phyloP scores from a whole-genome alignment of 176 grass and related monocot genomes.

The Carex littledalei region DNA sequence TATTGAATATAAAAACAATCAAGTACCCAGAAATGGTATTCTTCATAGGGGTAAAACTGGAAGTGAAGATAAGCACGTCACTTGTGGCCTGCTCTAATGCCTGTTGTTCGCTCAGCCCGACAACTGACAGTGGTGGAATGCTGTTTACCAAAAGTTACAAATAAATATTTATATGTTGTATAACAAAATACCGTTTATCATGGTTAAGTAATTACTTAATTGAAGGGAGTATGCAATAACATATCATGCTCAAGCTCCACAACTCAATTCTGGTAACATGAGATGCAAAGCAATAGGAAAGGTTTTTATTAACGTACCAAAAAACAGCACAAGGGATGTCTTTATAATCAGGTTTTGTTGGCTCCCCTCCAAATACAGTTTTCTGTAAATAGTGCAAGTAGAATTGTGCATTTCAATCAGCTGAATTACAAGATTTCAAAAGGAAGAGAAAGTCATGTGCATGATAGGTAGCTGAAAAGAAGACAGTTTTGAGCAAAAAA shows the following conservation, averaged over 20 bases:
- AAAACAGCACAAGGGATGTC: slow-evolving; percentile 95
- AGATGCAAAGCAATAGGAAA: neutral
- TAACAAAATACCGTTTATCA: slow-evolving; percentile 10
- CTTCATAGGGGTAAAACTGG: slow-evolving; percentile 90
- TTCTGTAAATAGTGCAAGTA: slow-evolving; percentile 45
- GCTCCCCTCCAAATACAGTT: slow-evolving; percentile 90
- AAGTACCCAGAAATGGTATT: slow-evolving; percentile 92
- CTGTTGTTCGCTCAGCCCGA: slow-evolving; percentile 79
- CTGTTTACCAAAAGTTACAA: slow-evolving; percentile 33
- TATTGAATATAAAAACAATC: neutral
- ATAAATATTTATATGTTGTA: neutral
- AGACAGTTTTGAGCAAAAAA: neutral
- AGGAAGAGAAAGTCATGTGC: neutral
- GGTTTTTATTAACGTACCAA: slow-evolving; percentile 37
- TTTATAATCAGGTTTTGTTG: slow-evolving; percentile 71
- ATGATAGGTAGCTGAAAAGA: slow-evolving; percentile 5
- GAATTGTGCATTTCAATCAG: slow-evolving; percentile 5
- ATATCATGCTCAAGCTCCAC: neutral
- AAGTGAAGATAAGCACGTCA: slow-evolving; percentile 75
- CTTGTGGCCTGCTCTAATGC: slow-evolving; percentile 59
- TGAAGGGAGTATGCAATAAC: neutral
- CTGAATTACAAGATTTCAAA: neutral
- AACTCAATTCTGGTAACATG: slow-evolving; percentile 1
- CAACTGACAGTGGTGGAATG: slow-evolving; percentile 80
- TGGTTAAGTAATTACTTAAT: neutral